Evolutionary conservation across 192 early-diverging fungal genomes (phyloP), one percentile per base, ranked within the genome.

Genomic region (Backusella luteola): DNA sequence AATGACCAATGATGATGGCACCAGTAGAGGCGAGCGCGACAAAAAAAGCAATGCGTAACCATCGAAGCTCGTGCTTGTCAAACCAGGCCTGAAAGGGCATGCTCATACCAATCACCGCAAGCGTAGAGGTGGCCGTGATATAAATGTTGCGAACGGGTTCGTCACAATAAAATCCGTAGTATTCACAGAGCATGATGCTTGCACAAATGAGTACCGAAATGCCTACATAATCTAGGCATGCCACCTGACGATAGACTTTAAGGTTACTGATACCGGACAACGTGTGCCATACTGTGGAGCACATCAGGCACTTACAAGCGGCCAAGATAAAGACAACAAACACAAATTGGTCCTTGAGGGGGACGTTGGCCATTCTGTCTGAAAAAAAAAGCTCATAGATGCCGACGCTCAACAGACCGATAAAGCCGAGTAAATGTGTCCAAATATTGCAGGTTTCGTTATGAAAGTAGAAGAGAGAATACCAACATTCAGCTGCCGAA

Each of bases 371-470:
- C n/a, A 83, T 34, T 7, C 73, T 34, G 11, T 46, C 34, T 0
- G 78, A 83, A 34, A 75, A 79, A 34, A 83, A 86, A n/a, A 85
- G 77, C 34, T 89, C 84, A 71, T 89, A 85, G 34, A 84, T 77
- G 15, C 87, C 88, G 9, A 91, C 70, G 8, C 79, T 81, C 34
- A 91, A 69, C 76, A 91, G 88, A 70, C 88, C 85, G 59, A 89
- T 73, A 49, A 90, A 89, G 17, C 87, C 90, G 49, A 90, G 39
- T 9, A 91, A 82, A 82, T 91, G 90, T 19, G 90, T 89, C 80
- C 85, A 91, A 73, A 91, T 91, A 78, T 91, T 91, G 44, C 89
- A 88, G 9, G 91, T 88, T 75, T 92, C 91, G 69, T 92, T 92
- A 76, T 92, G 91, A 49, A 91, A 35, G 44, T 89, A 89, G 53